A percentile compares a stretch with the other conserved stretches of the same genome.
Conservation (phyloP, 2,329 filamentous ascomycete species). For the Monilinia polystroma region DNA sequence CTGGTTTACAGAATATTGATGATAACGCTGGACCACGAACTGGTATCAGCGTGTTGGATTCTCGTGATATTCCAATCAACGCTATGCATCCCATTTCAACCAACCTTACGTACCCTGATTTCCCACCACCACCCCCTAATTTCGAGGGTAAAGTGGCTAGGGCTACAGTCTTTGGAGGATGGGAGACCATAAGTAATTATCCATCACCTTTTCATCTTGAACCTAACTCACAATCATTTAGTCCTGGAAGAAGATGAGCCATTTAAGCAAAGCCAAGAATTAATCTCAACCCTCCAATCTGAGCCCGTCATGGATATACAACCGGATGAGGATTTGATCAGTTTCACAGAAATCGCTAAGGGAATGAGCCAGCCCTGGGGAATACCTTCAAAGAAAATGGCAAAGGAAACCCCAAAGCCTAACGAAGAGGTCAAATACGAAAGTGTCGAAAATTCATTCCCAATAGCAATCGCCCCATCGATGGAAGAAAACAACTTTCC, state of each 20-base stretch:
- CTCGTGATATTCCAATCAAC: background rate
- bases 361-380: slow-evolving; percentile 19
- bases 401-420: background rate
- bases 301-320: slow-evolving; percentile 5
- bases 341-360: slow-evolving; percentile 19
- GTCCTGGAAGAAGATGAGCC: slow-evolving; percentile 18
- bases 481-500: slow-evolving; percentile 18
- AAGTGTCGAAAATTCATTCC: slow-evolving; percentile 9
- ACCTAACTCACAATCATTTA: slow-evolving; percentile 2
- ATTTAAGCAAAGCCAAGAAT: background rate
- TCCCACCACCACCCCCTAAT: background rate
- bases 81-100: background rate
- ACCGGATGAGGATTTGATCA: slow-evolving; percentile 25
- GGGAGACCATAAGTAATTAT: slow-evolving; percentile 16
- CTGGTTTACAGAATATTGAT: slow-evolving; percentile 11
- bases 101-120: background rate
- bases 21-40: background rate
- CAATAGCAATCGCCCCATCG: slow-evolving; percentile 12
- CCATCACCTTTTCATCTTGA: background rate
- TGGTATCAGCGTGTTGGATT: slow-evolving; percentile 3
- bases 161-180: slow-evolving; percentile 4
- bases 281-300: background rate
- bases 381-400: slow-evolving; percentile 1
- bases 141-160: background rate
- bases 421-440: slow-evolving; percentile 14